Base-by-base conservation (phyloP, 139 green algal genomes). In the Limnomonas spitsbergensis region DNA sequence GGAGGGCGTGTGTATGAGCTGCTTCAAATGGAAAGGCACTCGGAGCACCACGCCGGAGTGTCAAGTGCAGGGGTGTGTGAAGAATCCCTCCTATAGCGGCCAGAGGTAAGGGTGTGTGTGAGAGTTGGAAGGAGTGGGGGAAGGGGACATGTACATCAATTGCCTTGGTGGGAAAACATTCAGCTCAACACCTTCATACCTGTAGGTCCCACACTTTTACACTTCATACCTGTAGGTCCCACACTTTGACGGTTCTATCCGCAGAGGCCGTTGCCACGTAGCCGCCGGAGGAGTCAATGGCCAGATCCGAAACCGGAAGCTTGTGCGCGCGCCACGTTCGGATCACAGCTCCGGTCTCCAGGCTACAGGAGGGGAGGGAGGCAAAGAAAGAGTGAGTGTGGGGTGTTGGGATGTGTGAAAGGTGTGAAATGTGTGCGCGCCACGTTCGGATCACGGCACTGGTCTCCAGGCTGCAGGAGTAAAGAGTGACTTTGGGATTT, bases 11-110 rank as follows among this genome's bases (percentile, higher is more conserved):
- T n/a, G n/a, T n/a, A n/a, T n/a, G n/a, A 94, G 81, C 53, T 94
- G 79, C 78, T 93, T 89, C 0, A 91, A 92, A 83, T 98, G 94
- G 88, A 99, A 99, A 32, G 91, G 42, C 69, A 91, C 83, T n/a
- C 69, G 61, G 67, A 92, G 77, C 61, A 90, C 83, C 24, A 88
- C 85, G n/a, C 83, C 83, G 4, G 83, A 89, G 86, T 97, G 94
- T 2, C 90, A 91, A 2, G 70, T 76, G 78, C 99, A 97, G 32
- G 83, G 78, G 80, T 99, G 95, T 27, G 95, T 99, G 87, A 91
- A 95, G 82, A 89, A 98, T 34, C 89, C 90, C 38, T 24, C 77
- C 35, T 72, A 72, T 24, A 34, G 31, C n/a, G n/a, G n/a, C n/a
- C n/a, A n/a, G n/a, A n/a, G n/a, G n/a, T n/a, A n/a, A n/a, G n/a